Evolutionary conservation across 768 basidiomycete species (phyloP).

Genomic region (Mycena maculata): DNA sequence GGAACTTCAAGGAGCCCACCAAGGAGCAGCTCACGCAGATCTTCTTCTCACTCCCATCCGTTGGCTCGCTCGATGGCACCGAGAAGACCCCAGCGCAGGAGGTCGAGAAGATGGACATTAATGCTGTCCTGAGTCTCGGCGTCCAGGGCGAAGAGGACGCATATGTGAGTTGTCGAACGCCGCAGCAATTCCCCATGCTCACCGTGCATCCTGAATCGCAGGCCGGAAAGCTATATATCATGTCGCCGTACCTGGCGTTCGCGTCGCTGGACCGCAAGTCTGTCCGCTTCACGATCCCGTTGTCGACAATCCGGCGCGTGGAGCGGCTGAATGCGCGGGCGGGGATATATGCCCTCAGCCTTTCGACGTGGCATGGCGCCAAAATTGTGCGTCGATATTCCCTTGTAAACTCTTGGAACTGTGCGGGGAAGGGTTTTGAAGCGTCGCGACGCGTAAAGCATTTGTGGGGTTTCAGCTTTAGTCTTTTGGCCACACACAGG

Average conservation of each 20-base stretch:
- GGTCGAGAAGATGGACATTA: conserved; percentile 85
- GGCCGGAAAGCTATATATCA: conserved; percentile 92
- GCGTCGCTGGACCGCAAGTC: conserved; percentile 92
- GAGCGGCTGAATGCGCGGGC: conserved; percentile 94
- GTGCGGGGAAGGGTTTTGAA: conserved; percentile 3
- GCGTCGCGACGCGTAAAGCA: conserved; percentile 24
- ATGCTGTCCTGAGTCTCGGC: conserved; percentile 85
- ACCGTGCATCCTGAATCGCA: conserved; percentile 42
- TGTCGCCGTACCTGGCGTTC: conserved; percentile 92
- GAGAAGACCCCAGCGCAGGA: conserved; percentile 50
- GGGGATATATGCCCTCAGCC: conserved; percentile 95
- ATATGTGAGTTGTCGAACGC: conserved; percentile 73
- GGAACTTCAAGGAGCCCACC: conserved; percentile 92
- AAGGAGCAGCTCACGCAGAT: conserved; percentile 87
- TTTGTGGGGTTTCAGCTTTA: conserved; percentile 2
- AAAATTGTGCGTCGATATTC: conserved; percentile 76
- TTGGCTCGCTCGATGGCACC: conserved; percentile 38
- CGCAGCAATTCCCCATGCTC: conserved; percentile 6
- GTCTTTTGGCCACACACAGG: no score
- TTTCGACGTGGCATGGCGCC: conserved; percentile 94
- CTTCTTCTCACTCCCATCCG: conserved; percentile 72
- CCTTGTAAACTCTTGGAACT: neutral
- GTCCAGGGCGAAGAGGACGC: conserved; percentile 88
- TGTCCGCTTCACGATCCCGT: conserved; percentile 89
- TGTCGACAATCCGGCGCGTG: conserved; percentile 92